Evolutionary conservation across 257 asterid genomes (phyloP).

Genomic region (Ilex aquifolium): DNA sequence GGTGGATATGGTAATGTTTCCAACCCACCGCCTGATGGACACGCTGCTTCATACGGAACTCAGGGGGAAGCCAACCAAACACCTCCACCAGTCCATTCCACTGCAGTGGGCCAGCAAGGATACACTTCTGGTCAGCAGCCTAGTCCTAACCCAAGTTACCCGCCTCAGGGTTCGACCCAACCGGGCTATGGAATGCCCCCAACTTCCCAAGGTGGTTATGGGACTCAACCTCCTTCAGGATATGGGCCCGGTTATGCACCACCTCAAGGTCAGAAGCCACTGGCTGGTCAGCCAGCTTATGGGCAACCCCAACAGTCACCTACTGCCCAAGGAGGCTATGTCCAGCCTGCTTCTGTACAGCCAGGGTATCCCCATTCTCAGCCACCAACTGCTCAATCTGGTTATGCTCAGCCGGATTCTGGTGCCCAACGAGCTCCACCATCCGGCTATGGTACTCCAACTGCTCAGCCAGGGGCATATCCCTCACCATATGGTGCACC

Average conservation of each 20-base stretch:
- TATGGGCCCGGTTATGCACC: conserved; percentile 42
- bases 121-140: conserved; percentile 51
- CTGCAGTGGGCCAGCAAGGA: conserved; percentile 32
- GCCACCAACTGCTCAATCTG: conserved; percentile 30
- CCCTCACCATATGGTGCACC: conserved; percentile 35
- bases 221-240: conserved; percentile 41
- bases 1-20: conserved; percentile 44
- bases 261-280: conserved; percentile 34
- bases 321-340: conserved; percentile 39
- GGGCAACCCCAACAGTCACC: conserved; percentile 55
- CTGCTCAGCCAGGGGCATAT: conserved; percentile 40
- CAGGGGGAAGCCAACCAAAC: conserved; percentile 69
- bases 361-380: conserved; percentile 31
- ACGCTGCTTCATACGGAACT: conserved; percentile 50
- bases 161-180: conserved; percentile 54
- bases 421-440: conserved; percentile 29
- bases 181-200: conserved; percentile 59
- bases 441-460: conserved; percentile 28
- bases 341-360: conserved; percentile 21
- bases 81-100: conserved; percentile 49
- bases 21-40: conserved; percentile 41
- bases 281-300: conserved; percentile 34
- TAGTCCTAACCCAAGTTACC: conserved; percentile 43
- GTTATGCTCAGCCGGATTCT: conserved; percentile 29
- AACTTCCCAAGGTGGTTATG: conserved; percentile 59